Percentiles rank a stretch among this genome's conserved stretches.
Conservation (phyloP, 306 rosid species). For the Vicia sativa region DNA sequence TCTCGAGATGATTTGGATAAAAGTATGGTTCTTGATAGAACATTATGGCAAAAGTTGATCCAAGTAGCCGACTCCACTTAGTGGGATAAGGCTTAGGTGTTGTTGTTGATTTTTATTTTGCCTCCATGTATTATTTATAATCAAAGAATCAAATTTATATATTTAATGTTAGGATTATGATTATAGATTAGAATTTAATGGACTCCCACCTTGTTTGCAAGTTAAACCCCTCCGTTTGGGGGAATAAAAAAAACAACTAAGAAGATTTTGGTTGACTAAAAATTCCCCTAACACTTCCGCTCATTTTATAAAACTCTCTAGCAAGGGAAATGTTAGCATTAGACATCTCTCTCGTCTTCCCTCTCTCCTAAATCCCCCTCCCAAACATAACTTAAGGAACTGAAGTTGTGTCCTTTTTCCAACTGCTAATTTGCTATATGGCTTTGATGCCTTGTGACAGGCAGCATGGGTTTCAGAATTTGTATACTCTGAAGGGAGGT, state of each 20-base stretch:
- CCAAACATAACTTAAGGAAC: not conserved
- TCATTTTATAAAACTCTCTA: too few species aligned
- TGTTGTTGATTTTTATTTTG: not conserved
- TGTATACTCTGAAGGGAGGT: slow-evolving; percentile 83
- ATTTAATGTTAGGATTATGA: not conserved
- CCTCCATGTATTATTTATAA: not conserved
- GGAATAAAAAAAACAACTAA: too few species aligned
- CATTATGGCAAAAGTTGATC: too few species aligned
- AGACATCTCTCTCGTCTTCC: not conserved
- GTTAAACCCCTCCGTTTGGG: too few species aligned
- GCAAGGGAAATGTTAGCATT: not conserved
- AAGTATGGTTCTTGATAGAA: too few species aligned
- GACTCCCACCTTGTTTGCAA: too few species aligned
- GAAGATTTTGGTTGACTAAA: too few species aligned
- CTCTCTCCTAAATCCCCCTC: not conserved
- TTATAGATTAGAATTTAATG: not conserved
- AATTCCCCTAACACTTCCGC: too few species aligned
- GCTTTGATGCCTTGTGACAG: slow-evolving; percentile 49
- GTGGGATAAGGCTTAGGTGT: too few species aligned
- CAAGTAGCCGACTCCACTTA: too few species aligned
- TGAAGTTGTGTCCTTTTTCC: not conserved
- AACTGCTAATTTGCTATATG: slow-evolving; percentile 27
- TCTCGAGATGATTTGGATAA: too few species aligned
- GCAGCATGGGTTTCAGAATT: slow-evolving; percentile 75
- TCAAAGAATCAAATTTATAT: not conserved